Evolutionary conservation across 805 yeast species (phyloP), one percentile per base, ranked within the genome.

Genomic region (Wickerhamiella australiensis): DNA sequence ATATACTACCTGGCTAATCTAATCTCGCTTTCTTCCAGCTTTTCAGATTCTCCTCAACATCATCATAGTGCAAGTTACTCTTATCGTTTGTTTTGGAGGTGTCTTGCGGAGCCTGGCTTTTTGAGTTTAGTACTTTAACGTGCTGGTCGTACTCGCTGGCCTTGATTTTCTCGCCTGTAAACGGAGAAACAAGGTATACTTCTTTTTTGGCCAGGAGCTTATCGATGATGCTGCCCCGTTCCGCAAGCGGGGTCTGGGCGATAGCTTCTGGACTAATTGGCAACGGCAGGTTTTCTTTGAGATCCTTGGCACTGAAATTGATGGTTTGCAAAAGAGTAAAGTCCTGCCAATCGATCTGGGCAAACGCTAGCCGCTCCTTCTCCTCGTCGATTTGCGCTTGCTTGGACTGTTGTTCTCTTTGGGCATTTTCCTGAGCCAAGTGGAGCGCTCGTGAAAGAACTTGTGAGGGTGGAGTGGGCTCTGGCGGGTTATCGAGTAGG

Each of bases 291-390:
- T 76, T 80, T 6, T 77, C 72, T 12, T 72, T 73, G 3, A 56
- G 53, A 20, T 52, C 53, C 7, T 46, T 70, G 70, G 61, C 80
- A 87, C 5, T 76, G 55, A 86, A 81, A 45, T 73, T 78, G 12
- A 87, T 70, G 1, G 80, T 77, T 46, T 79, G 85, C 6, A 85
- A 81, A 15, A 85, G 70, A 1, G 73, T 70, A 60, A 88, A 90
- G 54, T 83, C 85, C 50, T 80, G 79, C 98, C 98, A 90, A 65
- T 88, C 87, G 20, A 86, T 79, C 8, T 82, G 75, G 0, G 88
- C 85, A 65, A 73, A 85, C 38, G 75, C 79, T 4, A 77, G 55
- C 51, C 71, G 72, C 36, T 33, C 48, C 2, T 75, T 72, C 49
- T 62, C 53, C 52, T 66, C 64, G 56, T 70, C 63, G 52, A 55